phyloP scores from a whole-genome alignment of 1,139 yeast genomes.

The Magnusiomyces fungicola region DNA sequence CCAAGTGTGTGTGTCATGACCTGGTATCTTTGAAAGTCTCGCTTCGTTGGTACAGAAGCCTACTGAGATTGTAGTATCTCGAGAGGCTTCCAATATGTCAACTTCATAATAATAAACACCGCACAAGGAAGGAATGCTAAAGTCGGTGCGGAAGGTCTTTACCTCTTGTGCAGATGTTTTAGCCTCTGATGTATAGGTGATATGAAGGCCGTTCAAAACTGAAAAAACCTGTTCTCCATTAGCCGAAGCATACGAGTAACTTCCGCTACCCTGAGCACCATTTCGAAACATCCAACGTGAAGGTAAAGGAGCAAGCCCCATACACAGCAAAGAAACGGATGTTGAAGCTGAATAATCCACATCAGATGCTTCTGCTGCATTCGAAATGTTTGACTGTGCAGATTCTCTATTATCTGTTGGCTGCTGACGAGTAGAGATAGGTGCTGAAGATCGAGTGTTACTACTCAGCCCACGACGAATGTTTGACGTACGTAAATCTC shows the following conservation, averaged over 20 bases:
- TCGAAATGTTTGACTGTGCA: too few relatives aligned
- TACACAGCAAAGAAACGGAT: neutral
- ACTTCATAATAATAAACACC: constrained; percentile 57
- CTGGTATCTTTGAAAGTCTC: constrained; percentile 35
- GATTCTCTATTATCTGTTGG: too few relatives aligned
- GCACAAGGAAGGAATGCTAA: constrained; percentile 37
- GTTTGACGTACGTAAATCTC: too few relatives aligned
- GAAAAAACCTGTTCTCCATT: neutral
- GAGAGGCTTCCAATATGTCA: constrained; percentile 29
- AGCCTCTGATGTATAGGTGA: constrained; percentile 16
- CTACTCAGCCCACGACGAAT: too few relatives aligned
- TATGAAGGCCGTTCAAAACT: neutral
- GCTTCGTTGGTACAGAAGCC: constrained; percentile 30
- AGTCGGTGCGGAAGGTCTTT: constrained; percentile 36
- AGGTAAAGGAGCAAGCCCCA: constrained; percentile 23
- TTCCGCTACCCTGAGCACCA: constrained; percentile 12
- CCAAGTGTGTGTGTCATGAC: constrained; percentile 44
- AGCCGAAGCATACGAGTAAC: neutral
- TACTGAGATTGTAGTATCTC: constrained; percentile 25
- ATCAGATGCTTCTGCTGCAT: neutral
- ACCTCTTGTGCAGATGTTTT: constrained; percentile 18
- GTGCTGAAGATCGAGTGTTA: too few relatives aligned
- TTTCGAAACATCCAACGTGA: constrained; percentile 21
- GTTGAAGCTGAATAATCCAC: neutral
- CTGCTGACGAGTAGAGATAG: too few relatives aligned